Base-by-base conservation (phyloP, 1,284 basidiomycete genomes). In the Tilletia setariae region DNA sequence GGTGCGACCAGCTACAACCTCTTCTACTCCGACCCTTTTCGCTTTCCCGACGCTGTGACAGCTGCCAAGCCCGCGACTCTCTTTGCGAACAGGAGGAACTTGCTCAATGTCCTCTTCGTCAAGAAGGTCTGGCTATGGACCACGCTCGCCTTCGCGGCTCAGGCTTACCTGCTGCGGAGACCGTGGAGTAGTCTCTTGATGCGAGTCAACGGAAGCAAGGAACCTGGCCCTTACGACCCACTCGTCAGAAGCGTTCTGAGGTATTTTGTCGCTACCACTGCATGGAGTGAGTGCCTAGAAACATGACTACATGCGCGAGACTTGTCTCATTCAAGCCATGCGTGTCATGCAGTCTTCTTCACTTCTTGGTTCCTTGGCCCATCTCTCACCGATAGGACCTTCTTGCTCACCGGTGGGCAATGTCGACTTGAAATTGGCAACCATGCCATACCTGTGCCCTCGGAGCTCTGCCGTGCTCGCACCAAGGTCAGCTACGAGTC, bases 91-190 rank as follows among this genome's bases (percentile, higher is more conserved):
- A 93, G 95, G 83, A 84, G 86, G 69, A 97, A 96, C 81, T 69
- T 87, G 2, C 86, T 97, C 79, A 98, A 98, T 79, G 86, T 88
- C 68, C 84, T 88, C 76, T 94, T 96, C 84, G 92, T 95, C 79
- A 98, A 98, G 85, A 86, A 87, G 65, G 89, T 90, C 8, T 97
- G 95, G 94, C 90, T 85, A 0, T 97, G 94, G 94, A 94, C 92
- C 9, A 76, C 75, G 28, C 28, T 79, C 2, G 74, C 73, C 15
- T 75, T 69, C 63, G 42, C 69, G 0, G 43, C 65, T 4, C 68
- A 72, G 47, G 59, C 70, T 1, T 19, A 67, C n/a, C 62, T 69
- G 21, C 46, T 74, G 23, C 25, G 72, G 6, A 61, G 56, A 21
- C 56, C 56, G 9, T 61, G 56, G 56, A 61, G 56, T 16, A 61